phyloP scores from a whole-genome alignment of 1,139 yeast genomes.

The Schizosaccharomyces versatilis region DNA sequence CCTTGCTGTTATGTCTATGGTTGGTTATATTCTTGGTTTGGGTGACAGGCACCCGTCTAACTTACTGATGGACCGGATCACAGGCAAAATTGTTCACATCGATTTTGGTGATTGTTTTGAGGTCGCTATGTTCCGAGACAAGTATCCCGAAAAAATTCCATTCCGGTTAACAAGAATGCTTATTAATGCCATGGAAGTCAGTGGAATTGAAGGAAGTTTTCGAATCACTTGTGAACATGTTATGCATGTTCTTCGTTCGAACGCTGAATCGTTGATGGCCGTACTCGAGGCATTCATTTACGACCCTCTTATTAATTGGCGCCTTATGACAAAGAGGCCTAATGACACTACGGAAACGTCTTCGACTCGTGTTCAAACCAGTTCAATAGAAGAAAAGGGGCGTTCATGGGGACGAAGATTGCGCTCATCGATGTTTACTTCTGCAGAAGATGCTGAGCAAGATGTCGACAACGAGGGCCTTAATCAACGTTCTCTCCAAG shows the following conservation, averaged over 20 bases:
- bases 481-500: constrained; percentile 80
- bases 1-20: constrained; percentile 96
- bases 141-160: constrained; percentile 95
- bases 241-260: constrained; percentile 79
- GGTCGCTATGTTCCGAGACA: constrained; percentile 87
- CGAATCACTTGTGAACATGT: constrained; percentile 93
- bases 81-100: constrained; percentile 90
- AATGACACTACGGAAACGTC: neutral
- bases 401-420: neutral
- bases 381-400: constrained; percentile 56
- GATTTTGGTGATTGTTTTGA: constrained; percentile 99
- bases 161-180: constrained; percentile 91
- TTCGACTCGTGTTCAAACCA: constrained; percentile 4
- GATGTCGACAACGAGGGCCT: constrained; percentile 60
- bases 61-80: constrained; percentile 75
- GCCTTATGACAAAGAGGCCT: constrained; percentile 26
- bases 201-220: constrained; percentile 95
- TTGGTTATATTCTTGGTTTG: constrained; percentile 80
- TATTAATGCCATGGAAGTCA: constrained; percentile 95
- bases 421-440: neutral
- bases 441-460: constrained; percentile 46
- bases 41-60: constrained; percentile 98
- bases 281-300: constrained; percentile 94
- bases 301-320: constrained; percentile 97
- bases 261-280: constrained; percentile 92